phyloP scores from a whole-genome alignment of 768 basidiomycete genomes.

The Neoboletus subvelutipes region DNA sequence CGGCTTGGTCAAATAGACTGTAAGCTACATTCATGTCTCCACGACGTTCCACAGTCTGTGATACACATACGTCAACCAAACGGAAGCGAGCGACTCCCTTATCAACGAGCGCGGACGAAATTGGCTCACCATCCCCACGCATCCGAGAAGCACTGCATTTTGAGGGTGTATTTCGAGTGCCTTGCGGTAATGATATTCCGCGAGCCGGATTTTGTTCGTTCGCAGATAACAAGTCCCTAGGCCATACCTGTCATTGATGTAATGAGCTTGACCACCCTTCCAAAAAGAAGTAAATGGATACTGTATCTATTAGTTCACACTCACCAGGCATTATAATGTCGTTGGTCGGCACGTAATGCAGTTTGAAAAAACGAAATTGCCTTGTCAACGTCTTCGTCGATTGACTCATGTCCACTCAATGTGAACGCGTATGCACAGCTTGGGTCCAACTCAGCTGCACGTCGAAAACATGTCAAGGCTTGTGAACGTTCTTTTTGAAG shows the following conservation, averaged over 20 bases:
- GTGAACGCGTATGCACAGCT: constrained; percentile 95
- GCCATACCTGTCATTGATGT: constrained; percentile 77
- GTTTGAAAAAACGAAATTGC: constrained; percentile 90
- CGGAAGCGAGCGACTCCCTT: constrained; percentile 11
- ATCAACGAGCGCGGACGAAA: constrained; percentile 16
- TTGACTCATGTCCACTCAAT: constrained; percentile 93
- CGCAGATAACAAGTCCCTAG: constrained; percentile 94
- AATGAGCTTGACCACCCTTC: constrained; percentile 21
- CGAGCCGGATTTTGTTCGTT: constrained; percentile 88
- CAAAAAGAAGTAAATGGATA: not conserved
- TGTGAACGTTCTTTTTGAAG: constrained; percentile 91
- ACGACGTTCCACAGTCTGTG: constrained; percentile 85
- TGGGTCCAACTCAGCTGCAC: constrained; percentile 87
- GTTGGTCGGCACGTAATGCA: constrained; percentile 85
- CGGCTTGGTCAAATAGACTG: constrained; percentile 77
- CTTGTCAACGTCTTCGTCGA: constrained; percentile 93
- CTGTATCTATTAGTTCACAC: constrained; percentile 30
- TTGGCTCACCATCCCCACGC: constrained; percentile 88
- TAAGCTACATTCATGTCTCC: constrained; percentile 77
- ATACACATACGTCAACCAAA: constrained; percentile 16
- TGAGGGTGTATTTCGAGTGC: constrained; percentile 90
- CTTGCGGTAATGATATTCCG: constrained; percentile 95
- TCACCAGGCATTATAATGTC: constrained; percentile 98
- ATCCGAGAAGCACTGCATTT: constrained; percentile 94
- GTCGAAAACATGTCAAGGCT: constrained; percentile 90